Evolutionary conservation across 352 stramenopile genomes (phyloP).

Genomic region (Phytophthora idaei): DNA sequence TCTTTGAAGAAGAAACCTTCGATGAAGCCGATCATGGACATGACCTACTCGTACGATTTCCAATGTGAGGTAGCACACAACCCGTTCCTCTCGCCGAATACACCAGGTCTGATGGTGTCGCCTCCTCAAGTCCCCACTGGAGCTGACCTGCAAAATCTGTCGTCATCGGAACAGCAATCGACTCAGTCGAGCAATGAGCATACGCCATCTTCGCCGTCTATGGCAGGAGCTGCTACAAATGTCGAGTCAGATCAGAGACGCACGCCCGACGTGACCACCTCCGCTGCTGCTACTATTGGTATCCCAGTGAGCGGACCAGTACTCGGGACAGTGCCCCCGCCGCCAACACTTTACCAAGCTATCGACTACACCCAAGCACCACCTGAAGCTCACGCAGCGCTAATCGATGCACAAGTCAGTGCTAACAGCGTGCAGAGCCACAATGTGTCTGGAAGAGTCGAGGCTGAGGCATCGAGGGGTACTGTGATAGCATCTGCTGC

Average conservation of each 20-base stretch:
- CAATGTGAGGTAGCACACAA: constrained; percentile 62
- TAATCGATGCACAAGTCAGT: constrained; percentile 5
- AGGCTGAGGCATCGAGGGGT: constrained; percentile 17
- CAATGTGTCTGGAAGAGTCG: constrained; percentile 10
- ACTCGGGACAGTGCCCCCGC: constrained; percentile 5
- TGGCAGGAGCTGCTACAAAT: neutral
- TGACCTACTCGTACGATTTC: constrained; percentile 73
- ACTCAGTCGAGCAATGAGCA: constrained; percentile 1
- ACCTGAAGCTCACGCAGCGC: neutral
- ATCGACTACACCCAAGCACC: constrained; percentile 24
- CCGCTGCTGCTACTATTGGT: neutral
- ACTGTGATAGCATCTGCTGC: constrained; percentile 15
- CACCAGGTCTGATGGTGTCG: constrained; percentile 7
- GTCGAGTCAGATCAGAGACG: too few species aligned
- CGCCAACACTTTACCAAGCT: constrained; percentile 22
- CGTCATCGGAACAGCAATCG: constrained; percentile 9
- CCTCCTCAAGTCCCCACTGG: neutral
- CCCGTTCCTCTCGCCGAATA: constrained; percentile 48
- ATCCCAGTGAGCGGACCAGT: constrained; percentile 9
- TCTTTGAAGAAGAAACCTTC: constrained; percentile 16
- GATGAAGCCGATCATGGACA: constrained; percentile 56
- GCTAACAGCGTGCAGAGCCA: neutral
- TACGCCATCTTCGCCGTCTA: neutral
- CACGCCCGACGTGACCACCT: neutral
- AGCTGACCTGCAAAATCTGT: neutral